Conservation (phyloP, 2,329 filamentous ascomycete species). For the Alternaria brassicae region DNA sequence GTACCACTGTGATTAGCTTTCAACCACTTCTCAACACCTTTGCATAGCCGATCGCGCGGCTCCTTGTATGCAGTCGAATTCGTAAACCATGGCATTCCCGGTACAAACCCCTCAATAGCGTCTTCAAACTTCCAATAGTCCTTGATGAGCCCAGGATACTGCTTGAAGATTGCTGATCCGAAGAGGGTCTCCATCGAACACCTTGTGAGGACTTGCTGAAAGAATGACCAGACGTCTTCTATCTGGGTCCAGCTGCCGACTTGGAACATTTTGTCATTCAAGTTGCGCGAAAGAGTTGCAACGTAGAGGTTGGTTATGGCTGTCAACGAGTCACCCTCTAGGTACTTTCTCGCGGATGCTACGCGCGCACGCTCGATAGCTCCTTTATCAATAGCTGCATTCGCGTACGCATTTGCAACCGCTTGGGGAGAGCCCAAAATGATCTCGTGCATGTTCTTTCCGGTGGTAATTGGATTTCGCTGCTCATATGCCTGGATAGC, state of each 20-base stretch:
- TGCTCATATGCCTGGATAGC: conserved; percentile 22
- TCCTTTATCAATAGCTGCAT: neutral
- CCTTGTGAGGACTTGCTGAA: conserved; percentile 36
- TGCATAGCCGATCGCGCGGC: conserved; percentile 28
- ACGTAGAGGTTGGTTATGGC: conserved; percentile 27
- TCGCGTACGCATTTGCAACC: conserved; percentile 10
- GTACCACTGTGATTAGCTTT: conserved; percentile 22
- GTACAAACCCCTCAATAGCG: conserved; percentile 24
- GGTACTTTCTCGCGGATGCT: conserved; percentile 19
- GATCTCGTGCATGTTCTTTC: conserved; percentile 20
- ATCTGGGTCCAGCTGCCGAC: conserved; percentile 38
- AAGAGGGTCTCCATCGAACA: conserved; percentile 36
- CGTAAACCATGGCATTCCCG: conserved; percentile 28
- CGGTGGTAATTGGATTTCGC: conserved; percentile 1
- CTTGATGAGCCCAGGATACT: conserved; percentile 32
- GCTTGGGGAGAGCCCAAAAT: conserved; percentile 21
- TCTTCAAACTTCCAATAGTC: conserved; percentile 40
- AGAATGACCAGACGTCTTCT: conserved; percentile 42
- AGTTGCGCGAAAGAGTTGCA: conserved; percentile 28
- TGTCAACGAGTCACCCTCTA: conserved; percentile 22
- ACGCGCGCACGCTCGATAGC: conserved; percentile 10
- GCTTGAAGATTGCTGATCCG: conserved; percentile 33
- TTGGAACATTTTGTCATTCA: conserved; percentile 43
- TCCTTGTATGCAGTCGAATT: conserved; percentile 19
- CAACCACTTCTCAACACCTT: conserved; percentile 35